Conservation (phyloP, 176 grass and related monocot species). For the Leersia perrieri region DNA sequence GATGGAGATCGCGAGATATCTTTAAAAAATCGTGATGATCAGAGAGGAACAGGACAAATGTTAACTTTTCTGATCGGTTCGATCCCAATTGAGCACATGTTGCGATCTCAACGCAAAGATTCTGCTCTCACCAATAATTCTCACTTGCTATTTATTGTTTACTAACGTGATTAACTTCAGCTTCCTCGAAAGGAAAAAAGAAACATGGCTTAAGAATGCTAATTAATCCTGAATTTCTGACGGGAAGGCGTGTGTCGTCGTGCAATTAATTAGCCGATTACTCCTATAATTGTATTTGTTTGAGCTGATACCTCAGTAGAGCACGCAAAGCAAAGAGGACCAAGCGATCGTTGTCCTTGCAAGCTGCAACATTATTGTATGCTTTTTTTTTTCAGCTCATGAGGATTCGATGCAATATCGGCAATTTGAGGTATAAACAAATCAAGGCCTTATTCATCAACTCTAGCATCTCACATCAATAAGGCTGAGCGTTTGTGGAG, state of each 20-base stretch:
- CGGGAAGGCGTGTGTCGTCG: not conserved
- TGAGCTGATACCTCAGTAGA: not conserved
- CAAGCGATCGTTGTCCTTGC: not conserved
- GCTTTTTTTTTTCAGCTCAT: not conserved
- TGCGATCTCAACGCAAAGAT: conserved; percentile 7
- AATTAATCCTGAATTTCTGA: not conserved
- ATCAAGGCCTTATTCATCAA: not conserved
- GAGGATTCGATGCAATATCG: not conserved
- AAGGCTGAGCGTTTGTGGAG: not conserved
- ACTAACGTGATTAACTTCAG: not conserved
- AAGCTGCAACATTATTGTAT: not conserved
- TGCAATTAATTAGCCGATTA: no score
- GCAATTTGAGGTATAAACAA: not conserved
- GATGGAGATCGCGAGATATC: conserved; percentile 23
- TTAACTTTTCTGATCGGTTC: conserved; percentile 26
- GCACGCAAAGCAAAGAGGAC: not conserved
- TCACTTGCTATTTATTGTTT: not conserved
- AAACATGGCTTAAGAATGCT: not conserved
- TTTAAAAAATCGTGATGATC: conserved; percentile 28
- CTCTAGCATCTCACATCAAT: not conserved
- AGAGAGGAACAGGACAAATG: conserved; percentile 34
- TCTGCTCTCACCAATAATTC: not conserved
- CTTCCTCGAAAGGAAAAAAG: not conserved
- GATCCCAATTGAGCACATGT: conserved; percentile 27
- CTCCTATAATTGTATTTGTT: not conserved